A percentile compares a stretch with the other conserved stretches of the same genome.
Conservation (phyloP, 139 green algal genomes). For the Chlamydomonas schloesseri region DNA sequence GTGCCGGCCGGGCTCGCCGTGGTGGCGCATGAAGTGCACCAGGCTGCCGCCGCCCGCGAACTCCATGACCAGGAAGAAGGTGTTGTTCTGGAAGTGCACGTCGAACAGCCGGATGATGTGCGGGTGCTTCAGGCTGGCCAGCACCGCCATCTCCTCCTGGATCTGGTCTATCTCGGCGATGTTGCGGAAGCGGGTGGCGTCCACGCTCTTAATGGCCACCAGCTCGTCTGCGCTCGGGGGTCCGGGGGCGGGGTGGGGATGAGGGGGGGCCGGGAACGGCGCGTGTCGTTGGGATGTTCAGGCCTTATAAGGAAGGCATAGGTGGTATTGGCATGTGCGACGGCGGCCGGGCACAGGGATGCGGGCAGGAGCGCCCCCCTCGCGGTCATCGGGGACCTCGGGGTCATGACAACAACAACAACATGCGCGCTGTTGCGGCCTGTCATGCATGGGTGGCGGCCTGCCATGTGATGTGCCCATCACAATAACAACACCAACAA, state of each 20-base stretch:
- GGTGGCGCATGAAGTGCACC: constrained; percentile 49
- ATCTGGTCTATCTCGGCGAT: constrained; percentile 81
- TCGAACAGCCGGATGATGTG: constrained; percentile 81
- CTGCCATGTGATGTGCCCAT: too few species aligned
- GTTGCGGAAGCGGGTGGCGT: constrained; percentile 74
- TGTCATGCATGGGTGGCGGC: too few species aligned
- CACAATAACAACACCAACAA: too few species aligned
- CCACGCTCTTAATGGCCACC: constrained; percentile 82
- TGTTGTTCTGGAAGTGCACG: constrained; percentile 63
- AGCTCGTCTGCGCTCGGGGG: constrained; percentile 76
- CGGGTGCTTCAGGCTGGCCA: constrained; percentile 75
- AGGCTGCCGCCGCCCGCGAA: constrained; percentile 76
- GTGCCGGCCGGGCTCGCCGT: constrained; percentile 32
- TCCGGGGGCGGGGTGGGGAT: neutral
- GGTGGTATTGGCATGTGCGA: too few species aligned
- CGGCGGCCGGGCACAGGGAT: too few species aligned
- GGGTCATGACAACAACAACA: too few species aligned
- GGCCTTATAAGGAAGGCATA: too few species aligned
- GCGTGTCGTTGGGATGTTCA: neutral
- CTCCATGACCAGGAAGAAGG: constrained; percentile 87
- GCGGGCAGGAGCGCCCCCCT: too few species aligned
- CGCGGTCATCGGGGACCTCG: too few species aligned
- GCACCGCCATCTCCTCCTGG: constrained; percentile 80
- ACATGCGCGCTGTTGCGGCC: too few species aligned
- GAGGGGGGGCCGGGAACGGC: neutral